These are phyloP conservation scores for Vaccinium macrocarpon DNA, from an alignment of 148 eudicot genomes.

Conservation along the genomic window DNA sequence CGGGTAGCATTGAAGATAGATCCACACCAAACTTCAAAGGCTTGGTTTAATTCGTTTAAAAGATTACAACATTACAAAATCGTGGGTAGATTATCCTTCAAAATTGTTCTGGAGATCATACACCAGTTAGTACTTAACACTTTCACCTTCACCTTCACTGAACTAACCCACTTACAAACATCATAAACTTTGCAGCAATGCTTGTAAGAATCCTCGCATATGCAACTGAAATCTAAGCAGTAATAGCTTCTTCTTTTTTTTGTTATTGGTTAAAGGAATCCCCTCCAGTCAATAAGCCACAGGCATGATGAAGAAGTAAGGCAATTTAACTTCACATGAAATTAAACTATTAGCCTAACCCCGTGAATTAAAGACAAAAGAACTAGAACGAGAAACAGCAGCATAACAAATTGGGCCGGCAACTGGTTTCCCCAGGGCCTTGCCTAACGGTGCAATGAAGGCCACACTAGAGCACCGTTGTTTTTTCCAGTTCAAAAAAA, in stretches of 20 bases:
- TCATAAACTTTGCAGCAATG: not conserved
- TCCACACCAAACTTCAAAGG: not conserved
- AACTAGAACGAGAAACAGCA: not conserved
- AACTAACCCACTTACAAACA: conserved; percentile 6
- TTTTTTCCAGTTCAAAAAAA: too few species aligned
- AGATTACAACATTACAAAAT: not conserved
- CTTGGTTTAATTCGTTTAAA: not conserved
- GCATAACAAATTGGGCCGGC: not conserved
- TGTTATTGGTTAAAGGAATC: too few species aligned
- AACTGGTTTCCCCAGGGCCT: too few species aligned
- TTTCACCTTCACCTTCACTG: not conserved
- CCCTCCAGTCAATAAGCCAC: not conserved
- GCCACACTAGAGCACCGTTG: too few species aligned
- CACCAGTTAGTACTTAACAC: not conserved
- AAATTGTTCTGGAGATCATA: not conserved
- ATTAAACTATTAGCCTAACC: not conserved
- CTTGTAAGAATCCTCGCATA: not conserved
- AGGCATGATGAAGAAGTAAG: not conserved
- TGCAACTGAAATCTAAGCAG: not conserved
- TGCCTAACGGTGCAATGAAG: too few species aligned
- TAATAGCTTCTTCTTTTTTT: too few species aligned
- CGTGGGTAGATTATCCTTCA: not conserved
- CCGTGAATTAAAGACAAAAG: not conserved
- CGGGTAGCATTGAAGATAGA: not conserved
- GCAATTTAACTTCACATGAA: not conserved